Evolutionary conservation across 73 alveolate species (phyloP).

Genomic region (Tetrahymena thermophila): DNA sequence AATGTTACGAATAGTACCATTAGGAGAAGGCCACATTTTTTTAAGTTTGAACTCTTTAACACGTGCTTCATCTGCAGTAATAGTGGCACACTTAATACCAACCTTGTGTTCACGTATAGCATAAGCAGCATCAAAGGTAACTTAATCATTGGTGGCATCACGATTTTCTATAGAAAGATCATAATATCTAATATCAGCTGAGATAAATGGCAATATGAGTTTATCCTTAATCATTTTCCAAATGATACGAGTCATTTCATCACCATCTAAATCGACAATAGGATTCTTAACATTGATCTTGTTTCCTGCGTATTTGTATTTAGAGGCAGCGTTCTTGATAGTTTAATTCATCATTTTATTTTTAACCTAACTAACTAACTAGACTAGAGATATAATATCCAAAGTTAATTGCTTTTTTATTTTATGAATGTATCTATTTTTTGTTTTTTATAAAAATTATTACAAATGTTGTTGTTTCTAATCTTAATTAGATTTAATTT

Average conservation of each 20-base stretch:
- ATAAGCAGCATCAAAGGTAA: constrained; percentile 65
- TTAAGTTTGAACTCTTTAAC: constrained; percentile 77
- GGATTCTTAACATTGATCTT: constrained; percentile 76
- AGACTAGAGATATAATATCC: background rate
- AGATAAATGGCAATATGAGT: constrained; percentile 44
- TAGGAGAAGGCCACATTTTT: constrained; percentile 91
- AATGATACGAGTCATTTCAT: constrained; percentile 78
- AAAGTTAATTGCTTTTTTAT: background rate
- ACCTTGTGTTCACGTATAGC: constrained; percentile 64
- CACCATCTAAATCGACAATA: constrained; percentile 86
- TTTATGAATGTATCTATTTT: background rate
- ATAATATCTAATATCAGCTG: constrained; percentile 55
- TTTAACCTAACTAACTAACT: background rate
- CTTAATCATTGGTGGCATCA: constrained; percentile 70
- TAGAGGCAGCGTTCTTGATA: background rate
- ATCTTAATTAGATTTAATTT: background rate
- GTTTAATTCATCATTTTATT: background rate
- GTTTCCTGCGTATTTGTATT: constrained; percentile 31
- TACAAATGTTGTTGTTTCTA: background rate
- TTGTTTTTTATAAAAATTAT: background rate
- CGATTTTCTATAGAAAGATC: constrained; percentile 64
- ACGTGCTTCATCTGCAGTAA: constrained; percentile 74
- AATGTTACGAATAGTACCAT: constrained; percentile 85
- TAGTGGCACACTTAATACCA: constrained; percentile 75
- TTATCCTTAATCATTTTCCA: constrained; percentile 53